Percentiles rank a stretch among this genome's conserved stretches.
Conservation (phyloP, 495 filamentous ascomycete species). For the Lophiostoma macrostomum region DNA sequence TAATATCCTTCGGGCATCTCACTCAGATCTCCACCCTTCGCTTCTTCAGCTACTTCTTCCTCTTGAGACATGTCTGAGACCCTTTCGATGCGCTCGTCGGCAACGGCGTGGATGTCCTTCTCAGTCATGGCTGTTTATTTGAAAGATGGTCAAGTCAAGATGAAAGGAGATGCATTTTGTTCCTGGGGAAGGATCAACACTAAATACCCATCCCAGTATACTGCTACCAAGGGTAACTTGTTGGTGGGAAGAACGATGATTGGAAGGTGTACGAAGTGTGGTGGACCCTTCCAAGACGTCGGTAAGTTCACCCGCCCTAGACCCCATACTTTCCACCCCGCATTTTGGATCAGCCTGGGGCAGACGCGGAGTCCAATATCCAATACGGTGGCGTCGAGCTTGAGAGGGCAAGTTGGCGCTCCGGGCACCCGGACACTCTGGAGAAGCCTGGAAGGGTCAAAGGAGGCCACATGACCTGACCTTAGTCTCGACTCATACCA, state of each 20-base stretch:
- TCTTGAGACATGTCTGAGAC: neutral
- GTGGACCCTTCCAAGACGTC: neutral
- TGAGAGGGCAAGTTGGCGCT: neutral
- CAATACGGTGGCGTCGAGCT: neutral
- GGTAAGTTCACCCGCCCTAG: neutral
- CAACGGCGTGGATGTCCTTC: neutral
- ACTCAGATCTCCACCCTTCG: constrained; percentile 5
- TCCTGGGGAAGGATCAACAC: neutral
- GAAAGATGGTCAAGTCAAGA: neutral
- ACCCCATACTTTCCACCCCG: constrained; percentile 2
- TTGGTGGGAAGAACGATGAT: neutral
- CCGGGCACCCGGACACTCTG: neutral
- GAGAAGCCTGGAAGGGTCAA: too few species aligned
- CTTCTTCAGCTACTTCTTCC: constrained; percentile 2
- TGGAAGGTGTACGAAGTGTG: neutral
- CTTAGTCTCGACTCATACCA: too few species aligned
- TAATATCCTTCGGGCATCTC: constrained; percentile 28
- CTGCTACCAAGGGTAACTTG: neutral
- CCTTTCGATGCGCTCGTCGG: constrained; percentile 5
- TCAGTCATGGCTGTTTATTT: neutral
- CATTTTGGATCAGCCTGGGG: constrained; percentile 2
- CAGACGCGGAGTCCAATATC: neutral
- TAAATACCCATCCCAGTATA: neutral
- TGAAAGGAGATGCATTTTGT: neutral
- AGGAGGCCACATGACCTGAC: too few species aligned